phyloP scores from a whole-genome alignment of 2,329 filamentous ascomycete genomes.

The Pyricularia sp. region DNA sequence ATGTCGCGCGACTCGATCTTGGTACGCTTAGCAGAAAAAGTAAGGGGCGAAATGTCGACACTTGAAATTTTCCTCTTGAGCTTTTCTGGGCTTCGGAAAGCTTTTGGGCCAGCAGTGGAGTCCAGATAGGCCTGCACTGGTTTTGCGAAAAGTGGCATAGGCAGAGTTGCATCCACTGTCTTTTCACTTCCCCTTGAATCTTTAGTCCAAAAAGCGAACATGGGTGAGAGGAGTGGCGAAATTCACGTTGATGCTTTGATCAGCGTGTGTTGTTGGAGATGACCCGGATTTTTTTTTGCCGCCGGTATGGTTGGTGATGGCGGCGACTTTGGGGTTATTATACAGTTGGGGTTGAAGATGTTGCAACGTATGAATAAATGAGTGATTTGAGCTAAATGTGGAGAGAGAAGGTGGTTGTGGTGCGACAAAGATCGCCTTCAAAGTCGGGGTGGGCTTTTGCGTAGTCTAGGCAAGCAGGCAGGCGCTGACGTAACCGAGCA shows the following conservation, averaged over 20 bases:
- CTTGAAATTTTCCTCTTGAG: slow-evolving; percentile 10
- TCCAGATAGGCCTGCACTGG: slow-evolving; percentile 5
- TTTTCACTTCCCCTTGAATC: slow-evolving; percentile 45
- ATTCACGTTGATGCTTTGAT: not conserved
- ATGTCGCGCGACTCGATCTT: slow-evolving; percentile 20
- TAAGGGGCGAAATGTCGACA: not conserved
- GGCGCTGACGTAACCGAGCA: slow-evolving; percentile 12
- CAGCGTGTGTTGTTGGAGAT: not conserved
- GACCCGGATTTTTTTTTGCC: not conserved
- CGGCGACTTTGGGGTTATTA: not conserved
- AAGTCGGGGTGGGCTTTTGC: not conserved
- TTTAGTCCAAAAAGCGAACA: slow-evolving; percentile 50
- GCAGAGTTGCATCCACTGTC: slow-evolving; percentile 28
- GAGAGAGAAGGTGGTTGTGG: not conserved
- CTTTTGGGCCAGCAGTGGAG: not conserved
- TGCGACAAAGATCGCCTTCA: not conserved
- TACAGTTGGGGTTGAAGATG: not conserved
- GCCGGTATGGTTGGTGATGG: not conserved
- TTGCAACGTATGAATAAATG: not conserved
- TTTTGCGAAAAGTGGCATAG: slow-evolving; percentile 23
- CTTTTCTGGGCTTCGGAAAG: not conserved
- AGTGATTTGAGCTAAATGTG: not conserved
- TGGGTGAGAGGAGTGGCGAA: slow-evolving; percentile 26
- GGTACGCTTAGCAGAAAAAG: slow-evolving; percentile 10
- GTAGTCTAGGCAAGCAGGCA: slow-evolving; percentile 1